Conservation (phyloP, 768 basidiomycete species). For the Leccinellum luteum region DNA sequence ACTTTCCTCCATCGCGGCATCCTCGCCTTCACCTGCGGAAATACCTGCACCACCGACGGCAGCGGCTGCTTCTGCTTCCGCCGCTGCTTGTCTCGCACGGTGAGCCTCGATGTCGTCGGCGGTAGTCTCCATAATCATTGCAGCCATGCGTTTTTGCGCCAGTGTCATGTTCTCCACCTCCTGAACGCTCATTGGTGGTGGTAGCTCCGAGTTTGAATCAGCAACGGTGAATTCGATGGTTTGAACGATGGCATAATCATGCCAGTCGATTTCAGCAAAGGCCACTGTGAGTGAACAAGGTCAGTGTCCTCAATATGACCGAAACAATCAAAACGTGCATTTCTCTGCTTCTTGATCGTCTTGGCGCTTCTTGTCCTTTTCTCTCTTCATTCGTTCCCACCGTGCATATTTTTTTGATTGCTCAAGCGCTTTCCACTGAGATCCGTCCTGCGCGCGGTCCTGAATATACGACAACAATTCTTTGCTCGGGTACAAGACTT, state of each 20-base stretch:
- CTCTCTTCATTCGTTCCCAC: constrained; percentile 83
- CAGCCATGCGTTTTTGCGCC: constrained; percentile 96
- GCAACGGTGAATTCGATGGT: constrained; percentile 96
- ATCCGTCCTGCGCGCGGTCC: constrained; percentile 58
- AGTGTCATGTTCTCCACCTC: constrained; percentile 96
- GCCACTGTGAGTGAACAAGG: constrained; percentile 53
- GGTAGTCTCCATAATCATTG: constrained; percentile 96
- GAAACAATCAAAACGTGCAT: constrained; percentile 46
- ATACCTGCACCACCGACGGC: constrained; percentile 66
- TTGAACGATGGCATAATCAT: constrained; percentile 97
- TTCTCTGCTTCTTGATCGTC: constrained; percentile 93
- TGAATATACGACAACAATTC: constrained; percentile 74
- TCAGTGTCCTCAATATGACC: background rate
- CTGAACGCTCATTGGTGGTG: constrained; percentile 93
- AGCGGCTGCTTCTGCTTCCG: constrained; percentile 80
- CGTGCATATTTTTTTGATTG: constrained; percentile 75
- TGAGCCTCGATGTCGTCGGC: constrained; percentile 83
- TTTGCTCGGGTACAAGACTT: constrained; percentile 80
- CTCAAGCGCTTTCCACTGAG: constrained; percentile 78
- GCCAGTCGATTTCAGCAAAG: constrained; percentile 98
- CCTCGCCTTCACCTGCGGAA: constrained; percentile 45
- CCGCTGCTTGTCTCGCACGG: constrained; percentile 77
- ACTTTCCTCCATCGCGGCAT: constrained; percentile 75
- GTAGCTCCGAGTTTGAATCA: constrained; percentile 87
- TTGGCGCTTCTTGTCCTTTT: constrained; percentile 80